Percentiles rank a stretch among this genome's conserved stretches.
phyloP scores from a whole-genome alignment of 208 protist genomes.

The Wallacemonas sp. region DNA sequence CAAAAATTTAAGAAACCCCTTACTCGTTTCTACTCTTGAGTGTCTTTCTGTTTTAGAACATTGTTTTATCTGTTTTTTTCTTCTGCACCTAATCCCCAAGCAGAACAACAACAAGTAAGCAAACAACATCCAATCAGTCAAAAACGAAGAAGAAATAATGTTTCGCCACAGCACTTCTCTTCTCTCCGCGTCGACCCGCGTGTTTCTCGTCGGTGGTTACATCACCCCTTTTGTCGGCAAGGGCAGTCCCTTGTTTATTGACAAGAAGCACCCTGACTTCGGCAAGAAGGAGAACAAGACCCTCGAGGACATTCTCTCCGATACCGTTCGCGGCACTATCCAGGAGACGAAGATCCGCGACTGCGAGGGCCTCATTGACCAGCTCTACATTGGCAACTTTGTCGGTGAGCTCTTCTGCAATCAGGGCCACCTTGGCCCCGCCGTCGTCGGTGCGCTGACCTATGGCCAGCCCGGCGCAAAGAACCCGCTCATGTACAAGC shows the following conservation, averaged over 20 bases:
- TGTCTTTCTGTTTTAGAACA: not conserved
- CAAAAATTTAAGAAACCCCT: too few species aligned
- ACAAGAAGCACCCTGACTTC: constrained; percentile 91
- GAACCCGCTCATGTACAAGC: constrained; percentile 70
- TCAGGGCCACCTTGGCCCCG: constrained; percentile 89
- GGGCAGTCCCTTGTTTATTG: constrained; percentile 87
- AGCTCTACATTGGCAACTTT: constrained; percentile 85
- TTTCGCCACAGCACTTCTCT: constrained; percentile 25
- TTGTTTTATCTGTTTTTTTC: not conserved
- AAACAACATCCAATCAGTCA: too few species aligned
- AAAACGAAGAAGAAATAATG: constrained; percentile 29
- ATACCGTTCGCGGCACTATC: constrained; percentile 60
- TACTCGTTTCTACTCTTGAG: not conserved
- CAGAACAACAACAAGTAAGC: too few species aligned
- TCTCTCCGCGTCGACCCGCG: constrained; percentile 33
- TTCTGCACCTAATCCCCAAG: too few species aligned
- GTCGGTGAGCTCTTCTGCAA: constrained; percentile 85
- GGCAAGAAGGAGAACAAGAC: constrained; percentile 87
- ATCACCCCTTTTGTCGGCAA: constrained; percentile 91
- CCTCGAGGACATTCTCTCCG: constrained; percentile 72
- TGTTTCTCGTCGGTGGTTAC: constrained; percentile 86
- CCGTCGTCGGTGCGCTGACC: constrained; percentile 57
- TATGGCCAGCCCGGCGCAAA: constrained; percentile 18
- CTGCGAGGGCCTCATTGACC: constrained; percentile 71
- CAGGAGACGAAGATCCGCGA: constrained; percentile 39